Evolutionary conservation across 2,329 filamentous ascomycete species (phyloP), one percentile per base, ranked within the genome.

Genomic region (Thermoascus crustaceus): DNA sequence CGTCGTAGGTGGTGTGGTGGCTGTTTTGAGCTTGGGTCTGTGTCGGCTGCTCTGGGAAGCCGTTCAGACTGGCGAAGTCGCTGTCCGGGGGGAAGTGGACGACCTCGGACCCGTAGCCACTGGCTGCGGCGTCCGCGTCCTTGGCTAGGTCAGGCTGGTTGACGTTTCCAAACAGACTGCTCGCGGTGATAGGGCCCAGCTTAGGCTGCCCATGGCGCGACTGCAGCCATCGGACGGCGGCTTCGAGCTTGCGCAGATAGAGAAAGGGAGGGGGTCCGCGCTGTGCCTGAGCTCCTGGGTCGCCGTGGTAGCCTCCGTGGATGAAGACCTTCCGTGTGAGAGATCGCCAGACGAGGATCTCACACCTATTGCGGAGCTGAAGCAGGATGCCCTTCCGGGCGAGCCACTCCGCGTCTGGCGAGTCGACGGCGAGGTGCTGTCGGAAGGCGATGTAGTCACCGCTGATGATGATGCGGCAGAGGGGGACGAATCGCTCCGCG

Each of bases 271-370:
- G 47, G 71, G 77, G 40, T 61, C 69, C 47, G 68, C 72, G 37
- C 67, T 63, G 59, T 13, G 53, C 47, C 39, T 58, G 55, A 32
- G 49, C 49, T 25, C 53, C 51, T 5, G 48, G 48, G 30, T 63
- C 68, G 1, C 81, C 81, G 25, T 78, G 76, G n/a, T 78, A 73
- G 43, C 88, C 91, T 10, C 77, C 83, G 8, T 91, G 68, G 7
- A 89, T 63, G 57, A 94, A 95, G 0, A 80, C 77, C 45, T 79
- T 81, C 19, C 87, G 76, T 11, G 82, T 76, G 5, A 96, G 72
- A 1, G 82, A 83, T 9, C 89, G 78, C 86, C 86, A 94, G 8
- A 94, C 75, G 2, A 93, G 68, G 1, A 85, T 77, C 37, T 91
- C 82, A 39, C 88, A 80, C 34, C 85, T 76, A 51, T 85, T 84